phyloP scores from a whole-genome alignment of 805 yeast genomes.

The Clavispora carvajalis region DNA sequence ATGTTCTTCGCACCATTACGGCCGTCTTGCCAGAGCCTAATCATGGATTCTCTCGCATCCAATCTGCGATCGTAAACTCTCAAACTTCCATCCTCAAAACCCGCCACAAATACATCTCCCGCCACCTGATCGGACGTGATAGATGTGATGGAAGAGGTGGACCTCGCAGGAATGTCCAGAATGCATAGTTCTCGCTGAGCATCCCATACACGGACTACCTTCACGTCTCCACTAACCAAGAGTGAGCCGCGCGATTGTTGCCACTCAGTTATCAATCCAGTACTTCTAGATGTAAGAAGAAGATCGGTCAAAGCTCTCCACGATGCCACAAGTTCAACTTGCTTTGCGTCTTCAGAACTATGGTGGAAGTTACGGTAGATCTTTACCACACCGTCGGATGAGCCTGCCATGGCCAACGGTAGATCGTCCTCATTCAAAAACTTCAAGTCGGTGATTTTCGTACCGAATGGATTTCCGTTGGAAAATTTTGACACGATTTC shows the following conservation, averaged over 20 bases:
- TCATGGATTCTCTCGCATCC: constrained; percentile 81
- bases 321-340: constrained; percentile 64
- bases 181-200: constrained; percentile 89
- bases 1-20: constrained; percentile 20
- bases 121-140: constrained; percentile 94
- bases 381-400: constrained; percentile 91
- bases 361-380: constrained; percentile 70
- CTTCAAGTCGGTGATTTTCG: constrained; percentile 80
- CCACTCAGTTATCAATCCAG: constrained; percentile 90
- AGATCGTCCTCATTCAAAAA: constrained; percentile 89
- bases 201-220: constrained; percentile 90
- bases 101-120: constrained; percentile 84
- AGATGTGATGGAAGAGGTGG: constrained; percentile 82
- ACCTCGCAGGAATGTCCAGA: constrained; percentile 84
- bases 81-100: constrained; percentile 85
- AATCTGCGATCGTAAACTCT: constrained; percentile 88
- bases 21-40: constrained; percentile 62
- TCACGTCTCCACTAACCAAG: constrained; percentile 90
- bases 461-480: constrained; percentile 82
- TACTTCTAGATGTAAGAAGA: constrained; percentile 70
- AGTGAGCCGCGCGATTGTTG: constrained; percentile 92
- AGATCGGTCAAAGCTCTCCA: constrained; percentile 94
- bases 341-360: constrained; percentile 20
- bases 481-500: constrained; percentile 63
- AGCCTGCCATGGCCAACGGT: constrained; percentile 79